phyloP scores from a whole-genome alignment of 2,329 filamentous ascomycete genomes.

The Fusarium sp. region DNA sequence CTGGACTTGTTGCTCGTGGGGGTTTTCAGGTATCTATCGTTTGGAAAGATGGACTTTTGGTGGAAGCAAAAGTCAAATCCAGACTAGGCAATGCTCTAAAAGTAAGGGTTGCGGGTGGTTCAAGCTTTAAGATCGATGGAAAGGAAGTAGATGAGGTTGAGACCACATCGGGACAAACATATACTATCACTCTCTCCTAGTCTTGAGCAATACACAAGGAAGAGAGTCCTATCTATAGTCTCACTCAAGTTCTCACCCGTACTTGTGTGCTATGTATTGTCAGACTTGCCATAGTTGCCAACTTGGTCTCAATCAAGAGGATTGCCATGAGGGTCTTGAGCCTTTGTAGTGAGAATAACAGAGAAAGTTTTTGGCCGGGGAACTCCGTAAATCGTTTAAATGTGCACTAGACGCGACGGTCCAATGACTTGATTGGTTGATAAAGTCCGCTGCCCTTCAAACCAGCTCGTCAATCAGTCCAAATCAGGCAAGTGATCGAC shows the following conservation, averaged over 20 bases:
- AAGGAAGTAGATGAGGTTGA: not conserved
- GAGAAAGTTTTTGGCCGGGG: too few species aligned
- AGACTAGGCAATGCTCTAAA: not conserved
- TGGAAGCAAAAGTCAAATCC: not conserved
- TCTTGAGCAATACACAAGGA: accelerated
- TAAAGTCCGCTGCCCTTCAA: accelerated
- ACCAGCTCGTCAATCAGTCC: not conserved
- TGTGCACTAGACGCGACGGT: too few species aligned
- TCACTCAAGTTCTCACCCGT: too few species aligned
- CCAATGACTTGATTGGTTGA: not conserved
- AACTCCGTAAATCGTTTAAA: too few species aligned
- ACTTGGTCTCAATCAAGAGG: too few species aligned
- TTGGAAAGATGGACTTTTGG: accelerated
- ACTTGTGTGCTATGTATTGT: too few species aligned
- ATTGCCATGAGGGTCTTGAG: too few species aligned
- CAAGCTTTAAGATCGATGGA: not conserved
- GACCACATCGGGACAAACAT: not conserved
- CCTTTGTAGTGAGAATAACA: too few species aligned
- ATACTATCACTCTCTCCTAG: not conserved
- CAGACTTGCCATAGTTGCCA: too few species aligned
- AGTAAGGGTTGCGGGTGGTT: not conserved
- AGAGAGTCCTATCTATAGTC: too few species aligned
- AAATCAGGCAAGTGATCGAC: not conserved
- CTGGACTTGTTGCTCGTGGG: not conserved
- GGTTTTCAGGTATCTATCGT: not conserved